Evolutionary conservation across 2,329 filamentous ascomycete species (phyloP).

Genomic region (Paraphaeosphaeria minitans): DNA sequence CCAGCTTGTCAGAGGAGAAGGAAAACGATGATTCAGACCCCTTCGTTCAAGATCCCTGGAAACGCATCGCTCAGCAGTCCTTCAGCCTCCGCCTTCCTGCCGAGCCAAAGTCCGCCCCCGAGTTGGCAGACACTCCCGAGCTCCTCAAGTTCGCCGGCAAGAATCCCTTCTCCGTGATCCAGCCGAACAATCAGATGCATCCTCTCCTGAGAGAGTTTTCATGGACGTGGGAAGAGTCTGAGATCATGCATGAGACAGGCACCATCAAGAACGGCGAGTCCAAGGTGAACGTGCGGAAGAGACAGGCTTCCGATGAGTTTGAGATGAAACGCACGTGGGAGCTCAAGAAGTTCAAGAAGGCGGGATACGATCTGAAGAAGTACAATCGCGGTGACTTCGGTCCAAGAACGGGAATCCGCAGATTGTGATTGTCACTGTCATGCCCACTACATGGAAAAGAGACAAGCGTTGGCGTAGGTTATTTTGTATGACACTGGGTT

Average conservation of each 20-base stretch:
- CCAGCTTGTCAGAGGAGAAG: constrained; percentile 6
- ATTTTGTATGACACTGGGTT: not conserved
- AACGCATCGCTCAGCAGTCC: constrained; percentile 19
- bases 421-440: constrained; percentile 32
- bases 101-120: not conserved
- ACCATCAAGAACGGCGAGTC: constrained; percentile 20
- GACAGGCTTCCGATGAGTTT: constrained; percentile 33
- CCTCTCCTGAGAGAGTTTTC: constrained; percentile 39
- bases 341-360: constrained; percentile 40
- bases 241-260: constrained; percentile 31
- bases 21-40: constrained; percentile 27
- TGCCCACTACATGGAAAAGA: not conserved
- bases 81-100: constrained; percentile 31
- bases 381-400: constrained; percentile 47
- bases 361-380: constrained; percentile 38
- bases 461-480: not conserved
- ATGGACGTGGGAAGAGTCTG: constrained; percentile 36
- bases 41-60: constrained; percentile 32
- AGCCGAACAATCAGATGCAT: constrained; percentile 30
- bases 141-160: constrained; percentile 34
- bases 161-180: constrained; percentile 34
- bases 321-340: constrained; percentile 40
- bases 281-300: constrained; percentile 30
- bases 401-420: constrained; percentile 39
- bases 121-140: constrained; percentile 26